Conservation (phyloP, 805 yeast species). For the Scheffersomyces lignosus region DNA sequence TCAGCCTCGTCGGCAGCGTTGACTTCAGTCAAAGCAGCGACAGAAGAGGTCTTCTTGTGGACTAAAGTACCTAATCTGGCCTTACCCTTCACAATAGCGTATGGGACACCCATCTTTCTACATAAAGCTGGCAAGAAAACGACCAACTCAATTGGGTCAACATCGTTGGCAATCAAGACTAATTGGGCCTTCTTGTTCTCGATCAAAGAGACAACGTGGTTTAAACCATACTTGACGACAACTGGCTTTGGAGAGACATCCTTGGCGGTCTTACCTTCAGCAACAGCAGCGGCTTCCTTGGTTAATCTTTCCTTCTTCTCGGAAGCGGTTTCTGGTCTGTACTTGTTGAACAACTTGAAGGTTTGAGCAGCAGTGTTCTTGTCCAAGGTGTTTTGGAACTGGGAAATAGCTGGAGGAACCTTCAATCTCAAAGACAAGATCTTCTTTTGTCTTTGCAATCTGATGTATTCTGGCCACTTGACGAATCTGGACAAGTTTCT, state of each 20-base stretch:
- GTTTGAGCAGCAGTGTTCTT: conserved; percentile 98
- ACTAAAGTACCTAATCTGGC: conserved; percentile 58
- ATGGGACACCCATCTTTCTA: conserved; percentile 98
- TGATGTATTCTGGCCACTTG: conserved; percentile 98
- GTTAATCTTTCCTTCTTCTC: conserved; percentile 99
- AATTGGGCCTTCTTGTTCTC: conserved; percentile 99
- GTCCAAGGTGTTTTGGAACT: conserved; percentile 94
- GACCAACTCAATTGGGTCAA: conserved; percentile 98
- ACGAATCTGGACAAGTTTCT: conserved; percentile 95
- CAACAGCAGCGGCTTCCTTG: conserved; percentile 98
- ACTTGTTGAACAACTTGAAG: conserved; percentile 96
- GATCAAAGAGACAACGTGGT: conserved; percentile 95
- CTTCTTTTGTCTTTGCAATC: conserved; percentile 99
- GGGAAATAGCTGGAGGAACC: conserved; percentile 98
- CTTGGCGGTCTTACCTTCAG: conserved; percentile 96
- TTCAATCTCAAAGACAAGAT: conserved; percentile 91
- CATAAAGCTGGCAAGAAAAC: conserved; percentile 97
- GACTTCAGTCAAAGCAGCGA: conserved; percentile 96
- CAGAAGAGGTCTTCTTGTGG: conserved; percentile 96
- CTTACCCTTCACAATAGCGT: conserved; percentile 46
- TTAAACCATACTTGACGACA: conserved; percentile 96
- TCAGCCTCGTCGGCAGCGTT: conserved; percentile 92
- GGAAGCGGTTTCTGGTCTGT: conserved; percentile 96
- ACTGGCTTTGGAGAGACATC: conserved; percentile 97
- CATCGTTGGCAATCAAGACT: conserved; percentile 97